A percentile compares a stretch with the other conserved stretches of the same genome.
Evolutionary conservation across 208 protist genomes (phyloP).

Genomic region (Acanthamoeba sp.): DNA sequence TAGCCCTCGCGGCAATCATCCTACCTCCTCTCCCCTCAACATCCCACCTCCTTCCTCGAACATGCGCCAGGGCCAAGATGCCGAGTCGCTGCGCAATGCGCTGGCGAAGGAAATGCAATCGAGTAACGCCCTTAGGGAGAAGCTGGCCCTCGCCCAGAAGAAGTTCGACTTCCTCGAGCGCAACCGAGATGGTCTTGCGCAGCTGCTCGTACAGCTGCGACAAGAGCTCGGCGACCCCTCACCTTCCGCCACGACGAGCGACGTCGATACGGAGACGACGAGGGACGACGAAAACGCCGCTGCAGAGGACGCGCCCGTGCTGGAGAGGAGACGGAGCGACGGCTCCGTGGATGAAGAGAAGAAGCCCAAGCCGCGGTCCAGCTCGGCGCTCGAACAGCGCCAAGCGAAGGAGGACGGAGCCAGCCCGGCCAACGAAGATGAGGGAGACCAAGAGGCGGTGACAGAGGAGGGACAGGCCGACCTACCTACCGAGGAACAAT

Average conservation of each 20-base stretch:
- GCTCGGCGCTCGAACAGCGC: not conserved
- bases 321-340: not conserved
- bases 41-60: not conserved
- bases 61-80: not conserved
- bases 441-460: too few species aligned
- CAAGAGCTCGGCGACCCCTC: not conserved
- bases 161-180: conserved; percentile 34
- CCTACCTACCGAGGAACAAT: too few species aligned
- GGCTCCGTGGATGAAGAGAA: not conserved
- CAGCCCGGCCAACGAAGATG: not conserved
- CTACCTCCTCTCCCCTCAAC: not conserved
- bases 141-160: conserved; percentile 14
- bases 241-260: too few species aligned
- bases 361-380: not conserved
- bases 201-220: conserved; percentile 2
- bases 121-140: not conserved
- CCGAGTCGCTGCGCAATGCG: conserved; percentile 17
- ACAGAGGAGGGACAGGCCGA: too few species aligned
- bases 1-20: not conserved
- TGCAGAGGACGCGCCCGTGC: not conserved
- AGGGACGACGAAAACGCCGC: not conserved
- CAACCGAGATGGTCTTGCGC: conserved; percentile 1
- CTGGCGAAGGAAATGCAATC: not conserved
- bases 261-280: not conserved
- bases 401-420: not conserved